Base-by-base conservation (phyloP, 2,329 filamentous ascomycete genomes). In the Monilinia polystroma region DNA sequence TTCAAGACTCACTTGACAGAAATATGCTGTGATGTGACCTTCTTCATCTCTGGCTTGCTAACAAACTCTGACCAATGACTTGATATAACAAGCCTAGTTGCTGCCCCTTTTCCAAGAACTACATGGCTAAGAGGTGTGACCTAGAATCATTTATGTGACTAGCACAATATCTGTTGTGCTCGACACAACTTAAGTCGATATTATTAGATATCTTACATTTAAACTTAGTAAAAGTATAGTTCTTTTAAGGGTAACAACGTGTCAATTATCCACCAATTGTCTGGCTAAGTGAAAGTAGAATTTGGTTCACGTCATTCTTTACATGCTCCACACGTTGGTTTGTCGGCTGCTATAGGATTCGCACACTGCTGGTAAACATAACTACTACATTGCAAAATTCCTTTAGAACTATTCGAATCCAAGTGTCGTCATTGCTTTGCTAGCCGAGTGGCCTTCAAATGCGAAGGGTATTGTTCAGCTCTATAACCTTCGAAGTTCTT, bases 91-190 rank as follows among this genome's bases (percentile, higher is more conserved):
- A 51, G 51, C 2, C 8, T 29, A 10, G 6, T 10, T 29, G 38
- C 14, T 45, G 23, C 5, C 8, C 2, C 10, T 16, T 45, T 10
- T 45, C 38, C 56, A 59, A 12, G 26, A 47, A 49, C 41, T 49
- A 47, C 5, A 32, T 35, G 20, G 26, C 2, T 16, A 1, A 32
- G 35, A 20, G 5, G 1, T 14, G 23, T 20, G 35, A 45, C 7
- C 55, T 32, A 8, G 29, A 1, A 14, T 0, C 4, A 1, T 5
- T 1, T 11, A 47, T 26, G 11, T 35, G 41, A 16, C 20, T 2
- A 1, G 10, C 0, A n/a, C 4, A 11, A 2, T 1, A n/a, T 35
- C 5, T 10, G 3, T n/a, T 26, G 6, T 1, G 16, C 26, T n/a
- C 2, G 43, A 5, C 6, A 16, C 43, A 47, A 20, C 29, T 29